Percentiles rank a stretch among this genome's conserved stretches.
phyloP scores from a whole-genome alignment of 805 yeast genomes.

The Sugiyamaella chiloensis region DNA sequence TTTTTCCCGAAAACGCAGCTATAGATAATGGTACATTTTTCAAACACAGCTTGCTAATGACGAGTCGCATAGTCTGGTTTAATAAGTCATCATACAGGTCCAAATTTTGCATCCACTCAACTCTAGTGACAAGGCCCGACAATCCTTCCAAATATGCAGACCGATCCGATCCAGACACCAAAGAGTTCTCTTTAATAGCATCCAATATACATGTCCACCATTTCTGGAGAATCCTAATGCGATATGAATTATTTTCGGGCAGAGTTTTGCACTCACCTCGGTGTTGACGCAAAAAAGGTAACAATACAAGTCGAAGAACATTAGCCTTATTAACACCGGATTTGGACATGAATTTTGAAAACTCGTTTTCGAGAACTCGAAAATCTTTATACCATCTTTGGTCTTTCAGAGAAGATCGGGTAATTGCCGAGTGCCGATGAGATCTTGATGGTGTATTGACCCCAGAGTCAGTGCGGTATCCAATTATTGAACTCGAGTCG shows the following conservation, averaged over 20 bases:
- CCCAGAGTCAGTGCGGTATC: conserved; percentile 10
- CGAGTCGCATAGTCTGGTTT: conserved; percentile 51
- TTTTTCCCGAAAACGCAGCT: conserved; percentile 67
- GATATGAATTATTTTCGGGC: conserved; percentile 17
- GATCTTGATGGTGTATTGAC: conserved; percentile 2
- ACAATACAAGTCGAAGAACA: conserved; percentile 41
- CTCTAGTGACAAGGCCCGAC: conserved; percentile 36
- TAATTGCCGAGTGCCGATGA: conserved; percentile 5
- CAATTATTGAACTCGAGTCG: conserved; percentile 8
- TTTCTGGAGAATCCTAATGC: conserved; percentile 30
- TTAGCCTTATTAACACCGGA: conserved; percentile 36
- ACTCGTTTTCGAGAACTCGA: conserved; percentile 29
- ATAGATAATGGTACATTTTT: conserved; percentile 54
- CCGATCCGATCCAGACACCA: conserved; percentile 35
- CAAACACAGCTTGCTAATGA: conserved; percentile 46
- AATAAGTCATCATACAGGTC: conserved; percentile 31
- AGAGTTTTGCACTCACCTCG: conserved; percentile 25
- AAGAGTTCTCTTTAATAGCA: conserved; percentile 28
- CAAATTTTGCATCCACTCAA: conserved; percentile 35
- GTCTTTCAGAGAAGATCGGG: conserved; percentile 1
- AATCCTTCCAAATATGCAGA: conserved; percentile 40
- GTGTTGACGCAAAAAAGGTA: conserved; percentile 36
- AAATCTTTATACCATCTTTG: conserved; percentile 23
- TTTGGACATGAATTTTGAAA: conserved; percentile 29
- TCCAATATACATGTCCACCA: conserved; percentile 40